phyloP scores from a whole-genome alignment of 805 yeast genomes.

The Wickerhamiella qilinensis region DNA sequence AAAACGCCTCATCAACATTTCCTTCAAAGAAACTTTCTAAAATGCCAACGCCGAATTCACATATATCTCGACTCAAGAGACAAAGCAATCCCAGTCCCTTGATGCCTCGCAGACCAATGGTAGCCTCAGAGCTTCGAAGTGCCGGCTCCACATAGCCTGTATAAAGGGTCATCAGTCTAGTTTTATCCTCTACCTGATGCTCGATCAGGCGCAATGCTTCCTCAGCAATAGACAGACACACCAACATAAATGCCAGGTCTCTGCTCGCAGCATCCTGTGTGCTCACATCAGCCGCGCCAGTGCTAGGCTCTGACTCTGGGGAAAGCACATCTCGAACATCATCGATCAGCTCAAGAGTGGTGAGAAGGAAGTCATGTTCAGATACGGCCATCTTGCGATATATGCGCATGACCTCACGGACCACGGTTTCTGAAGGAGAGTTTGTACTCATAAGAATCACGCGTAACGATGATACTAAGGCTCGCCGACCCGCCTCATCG shows the following conservation, averaged over 20 bases:
- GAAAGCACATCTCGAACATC: constrained; percentile 53
- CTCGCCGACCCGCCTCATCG: constrained; percentile 81
- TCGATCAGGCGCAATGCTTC: constrained; percentile 2
- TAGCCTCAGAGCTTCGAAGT: constrained; percentile 39
- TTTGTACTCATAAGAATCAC: constrained; percentile 32
- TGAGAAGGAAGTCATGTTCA: constrained; percentile 70
- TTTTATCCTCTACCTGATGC: constrained; percentile 1
- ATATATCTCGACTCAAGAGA: constrained; percentile 19
- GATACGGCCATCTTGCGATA: constrained; percentile 55
- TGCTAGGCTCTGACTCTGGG: not conserved
- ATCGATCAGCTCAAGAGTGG: constrained; percentile 71
- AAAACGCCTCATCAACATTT: constrained; percentile 39
- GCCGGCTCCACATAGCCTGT: constrained; percentile 62
- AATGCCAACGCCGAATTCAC: not conserved
- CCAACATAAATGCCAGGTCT: not conserved
- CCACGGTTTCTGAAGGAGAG: constrained; percentile 34
- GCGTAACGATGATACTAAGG: constrained; percentile 44
- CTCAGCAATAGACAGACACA: constrained; percentile 8
- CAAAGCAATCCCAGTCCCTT: constrained; percentile 69
- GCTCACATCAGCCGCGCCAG: constrained; percentile 18
- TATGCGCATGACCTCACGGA: constrained; percentile 38
- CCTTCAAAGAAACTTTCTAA: not conserved
- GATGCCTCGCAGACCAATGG: constrained; percentile 48
- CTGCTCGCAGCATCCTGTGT: constrained; percentile 1
- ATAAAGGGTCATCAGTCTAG: not conserved